These are phyloP conservation scores for Yamadazyma conglobata DNA, from an alignment of 1,139 yeast species.

Conservation along the genomic window DNA sequence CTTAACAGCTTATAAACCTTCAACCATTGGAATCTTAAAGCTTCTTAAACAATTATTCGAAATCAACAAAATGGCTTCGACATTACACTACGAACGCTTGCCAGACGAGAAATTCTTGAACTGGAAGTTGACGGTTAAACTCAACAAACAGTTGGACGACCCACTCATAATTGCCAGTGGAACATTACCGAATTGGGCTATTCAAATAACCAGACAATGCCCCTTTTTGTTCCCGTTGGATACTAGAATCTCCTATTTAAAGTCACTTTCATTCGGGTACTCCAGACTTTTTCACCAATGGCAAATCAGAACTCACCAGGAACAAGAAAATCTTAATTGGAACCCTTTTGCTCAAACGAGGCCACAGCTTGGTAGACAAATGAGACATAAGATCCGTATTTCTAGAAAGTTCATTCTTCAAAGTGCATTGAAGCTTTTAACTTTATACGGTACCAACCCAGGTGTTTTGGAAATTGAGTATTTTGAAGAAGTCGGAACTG, in stretches of 20 bases:
- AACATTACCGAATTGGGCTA: conserved; percentile 82
- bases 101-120: conserved; percentile 59
- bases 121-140: conserved; percentile 81
- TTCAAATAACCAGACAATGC: conserved; percentile 64
- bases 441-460: conserved; percentile 73
- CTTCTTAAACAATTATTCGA: conserved; percentile 53
- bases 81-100: conserved; percentile 9
- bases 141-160: conserved; percentile 85
- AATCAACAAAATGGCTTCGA: conserved; percentile 39
- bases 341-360: conserved; percentile 17
- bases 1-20: conserved; percentile 35
- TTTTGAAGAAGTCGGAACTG: conserved; percentile 92
- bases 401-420: conserved; percentile 68
- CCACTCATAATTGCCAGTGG: conserved; percentile 88
- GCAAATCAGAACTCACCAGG: conserved; percentile 55
- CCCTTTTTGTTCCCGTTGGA: conserved; percentile 87
- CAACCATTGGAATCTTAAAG: conserved; percentile 49
- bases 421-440: conserved; percentile 78
- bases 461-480: conserved; percentile 85
- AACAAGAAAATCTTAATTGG: conserved; percentile 22
- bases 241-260: conserved; percentile 72
- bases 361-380: conserved; percentile 66
- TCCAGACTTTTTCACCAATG: conserved; percentile 79
- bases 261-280: conserved; percentile 89
- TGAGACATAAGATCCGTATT: conserved; percentile 77